Conservation (phyloP, 2,329 filamentous ascomycete genomes). For the Cercospora sojina region DNA sequence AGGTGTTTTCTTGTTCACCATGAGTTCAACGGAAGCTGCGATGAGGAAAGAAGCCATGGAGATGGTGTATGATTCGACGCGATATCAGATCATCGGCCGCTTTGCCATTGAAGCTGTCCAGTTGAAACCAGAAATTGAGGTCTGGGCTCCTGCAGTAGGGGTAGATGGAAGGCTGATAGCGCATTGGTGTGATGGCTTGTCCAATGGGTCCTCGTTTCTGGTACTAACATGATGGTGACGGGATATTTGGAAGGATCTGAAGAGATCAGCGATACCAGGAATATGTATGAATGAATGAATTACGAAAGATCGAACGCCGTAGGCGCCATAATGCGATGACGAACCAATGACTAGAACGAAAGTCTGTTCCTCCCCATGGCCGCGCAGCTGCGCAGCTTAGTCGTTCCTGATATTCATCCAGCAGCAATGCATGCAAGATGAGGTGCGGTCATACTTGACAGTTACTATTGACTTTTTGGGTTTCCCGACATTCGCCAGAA, state of each 20-base stretch:
- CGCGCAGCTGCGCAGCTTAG: not conserved
- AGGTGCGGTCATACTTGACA: not conserved
- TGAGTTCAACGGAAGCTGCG: constrained; percentile 7
- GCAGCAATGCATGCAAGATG: not conserved
- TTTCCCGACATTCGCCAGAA: not conserved
- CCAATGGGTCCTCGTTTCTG: not conserved
- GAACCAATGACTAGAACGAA: not conserved
- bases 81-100: constrained; percentile 12
- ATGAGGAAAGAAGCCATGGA: constrained; percentile 3
- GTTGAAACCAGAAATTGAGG: constrained; percentile 11
- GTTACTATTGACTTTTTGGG: not conserved
- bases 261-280: not conserved
- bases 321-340: not conserved
- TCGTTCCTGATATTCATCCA: not conserved
- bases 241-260: not conserved
- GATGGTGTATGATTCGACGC: not conserved
- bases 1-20: constrained; percentile 9
- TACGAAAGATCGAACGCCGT: constrained; percentile 1
- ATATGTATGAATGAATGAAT: not conserved
- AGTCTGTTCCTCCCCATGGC: not conserved
- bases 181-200: constrained; percentile 6
- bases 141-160: not conserved
- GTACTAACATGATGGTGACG: not conserved
- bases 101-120: constrained; percentile 14
- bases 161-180: constrained; percentile 1